Conservation (phyloP, 257 asterid genomes). For the Penstemon barbatus region DNA sequence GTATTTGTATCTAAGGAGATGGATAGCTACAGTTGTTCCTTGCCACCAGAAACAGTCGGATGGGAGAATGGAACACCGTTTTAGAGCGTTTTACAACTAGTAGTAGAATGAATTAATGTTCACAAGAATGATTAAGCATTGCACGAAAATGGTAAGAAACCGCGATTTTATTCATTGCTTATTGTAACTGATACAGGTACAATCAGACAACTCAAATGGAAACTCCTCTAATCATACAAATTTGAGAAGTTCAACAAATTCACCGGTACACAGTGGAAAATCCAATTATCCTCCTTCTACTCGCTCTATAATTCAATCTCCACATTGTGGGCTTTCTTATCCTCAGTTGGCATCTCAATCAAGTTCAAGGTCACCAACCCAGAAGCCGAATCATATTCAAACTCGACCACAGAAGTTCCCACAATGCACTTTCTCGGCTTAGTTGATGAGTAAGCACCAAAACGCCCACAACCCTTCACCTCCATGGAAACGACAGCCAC, state of each 20-base stretch:
- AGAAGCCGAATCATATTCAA: constrained; percentile 30
- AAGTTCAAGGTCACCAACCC: constrained; percentile 49
- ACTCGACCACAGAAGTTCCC: constrained; percentile 36
- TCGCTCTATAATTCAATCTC: constrained; percentile 36
- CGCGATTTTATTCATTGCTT: not conserved
- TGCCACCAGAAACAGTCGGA: constrained; percentile 64
- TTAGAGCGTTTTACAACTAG: not conserved
- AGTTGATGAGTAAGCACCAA: constrained; percentile 54
- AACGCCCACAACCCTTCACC: constrained; percentile 52
- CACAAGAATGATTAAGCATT: not conserved
- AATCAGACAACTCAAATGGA: constrained; percentile 5
- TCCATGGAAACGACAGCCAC: constrained; percentile 34
- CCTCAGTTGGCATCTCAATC: constrained; percentile 45
- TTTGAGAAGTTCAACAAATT: not conserved
- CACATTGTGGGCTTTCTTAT: constrained; percentile 39
- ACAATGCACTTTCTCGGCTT: constrained; percentile 44
- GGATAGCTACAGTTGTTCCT: constrained; percentile 76
- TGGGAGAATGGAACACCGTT: too few relatives aligned
- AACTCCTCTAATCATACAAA: constrained; percentile 1
- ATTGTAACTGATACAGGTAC: not conserved
- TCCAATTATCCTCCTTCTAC: too few relatives aligned
- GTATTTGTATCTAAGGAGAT: constrained; percentile 63
- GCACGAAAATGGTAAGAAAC: not conserved
- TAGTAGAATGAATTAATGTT: not conserved
- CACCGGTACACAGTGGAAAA: not conserved